Evolutionary conservation across 306 rosid species (phyloP), one percentile per base, ranked within the genome.

Genomic region (Prunus kanzakura): DNA sequence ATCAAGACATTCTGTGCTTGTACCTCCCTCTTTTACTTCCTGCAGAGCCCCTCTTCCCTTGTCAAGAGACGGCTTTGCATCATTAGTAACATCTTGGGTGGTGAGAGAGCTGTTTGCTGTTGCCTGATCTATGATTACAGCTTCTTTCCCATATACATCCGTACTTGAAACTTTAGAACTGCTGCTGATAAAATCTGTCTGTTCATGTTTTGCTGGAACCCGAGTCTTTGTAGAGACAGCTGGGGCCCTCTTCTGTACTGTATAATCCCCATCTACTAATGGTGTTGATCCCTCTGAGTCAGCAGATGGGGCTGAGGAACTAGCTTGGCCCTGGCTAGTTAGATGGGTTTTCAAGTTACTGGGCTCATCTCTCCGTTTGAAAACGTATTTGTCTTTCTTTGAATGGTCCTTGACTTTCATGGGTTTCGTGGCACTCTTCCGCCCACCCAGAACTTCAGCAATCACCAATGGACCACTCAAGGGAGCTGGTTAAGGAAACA

Each of bases 381-480:
- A 86, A 76, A 96, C 93, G 77, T 96, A 96, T 79, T 82, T 93
- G 64, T 93, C 94, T 80, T 92, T 95, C 79, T 96, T 96, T 18
- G 88, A 78, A 81, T 8, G 85, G 52, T 89, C 98, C 88, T 91
- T 96, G 41, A 85, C 85, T 86, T 93, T 93, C 80, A 60, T 72
- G 41, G 85, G 84, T 89, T 88, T 96, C 11, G 86, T 35, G 43
- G 87, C 64, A 64, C 56, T 82, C 82, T 81, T 96, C 75, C 84
- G 85, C 79, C 86, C 91, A 16, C 96, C 91, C 80, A 89, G 79
- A 78, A 90, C 65, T 81, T 96, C 99, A 2, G 97, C 97, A 64
- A 93, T 89, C 81, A 91, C 97, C 84, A 93, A 43, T 1, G 99
- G 99, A 72, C 99, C 98, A 76, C 97, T 93, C 87, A 96, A 82